Evolutionary conservation across 768 basidiomycete species (phyloP), one percentile per base, ranked within the genome.

Genomic region (Leucocoprinus leucothites): DNA sequence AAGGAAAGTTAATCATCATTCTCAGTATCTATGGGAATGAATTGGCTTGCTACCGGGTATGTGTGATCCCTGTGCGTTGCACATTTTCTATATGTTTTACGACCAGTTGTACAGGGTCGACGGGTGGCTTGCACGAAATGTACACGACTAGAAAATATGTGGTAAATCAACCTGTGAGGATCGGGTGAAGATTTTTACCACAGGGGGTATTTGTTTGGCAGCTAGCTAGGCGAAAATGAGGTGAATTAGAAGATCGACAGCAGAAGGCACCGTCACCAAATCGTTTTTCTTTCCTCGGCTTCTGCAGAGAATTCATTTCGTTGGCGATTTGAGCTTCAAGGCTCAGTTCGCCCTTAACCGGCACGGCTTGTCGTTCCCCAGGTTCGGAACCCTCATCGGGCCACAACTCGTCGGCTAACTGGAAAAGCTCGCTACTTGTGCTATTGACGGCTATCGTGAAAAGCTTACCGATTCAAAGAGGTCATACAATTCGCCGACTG

Each of bases 191-290:
- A 44, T 47, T 21, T 49, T 35, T 66, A 92, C 91, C 83, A 54
- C 91, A 94, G 41, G 84, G 80, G 0, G 90, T 92, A 63, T 89
- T 86, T 2, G 89, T 91, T 63, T 83, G 82, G 59, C 86, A 90
- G 63, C 84, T 93, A 4, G 71, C 91, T 94, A 58, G 11, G 43
- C 34, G 42, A 25, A 60, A 25, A 42, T 47, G 46, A 45, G 31
- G 48, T 26, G 22, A 16, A 18, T 18, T 7, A 1, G 35, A 40
- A 43, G 16, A n/a, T 43, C 18, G 35, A 53, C 16, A 16, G 25
- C 25, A 38, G 47, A 56, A 13, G 41, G 19, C 38, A 46, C 56
- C 64, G 31, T 14, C 61, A 89, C 91, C 79, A 67, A 92, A 90
- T 63, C 80, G 81, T 51, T 75, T 79, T 62, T 82, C 82, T 61